Conservation (phyloP, 176 grass and related monocot species). For the Rhynchospora breviuscula region DNA sequence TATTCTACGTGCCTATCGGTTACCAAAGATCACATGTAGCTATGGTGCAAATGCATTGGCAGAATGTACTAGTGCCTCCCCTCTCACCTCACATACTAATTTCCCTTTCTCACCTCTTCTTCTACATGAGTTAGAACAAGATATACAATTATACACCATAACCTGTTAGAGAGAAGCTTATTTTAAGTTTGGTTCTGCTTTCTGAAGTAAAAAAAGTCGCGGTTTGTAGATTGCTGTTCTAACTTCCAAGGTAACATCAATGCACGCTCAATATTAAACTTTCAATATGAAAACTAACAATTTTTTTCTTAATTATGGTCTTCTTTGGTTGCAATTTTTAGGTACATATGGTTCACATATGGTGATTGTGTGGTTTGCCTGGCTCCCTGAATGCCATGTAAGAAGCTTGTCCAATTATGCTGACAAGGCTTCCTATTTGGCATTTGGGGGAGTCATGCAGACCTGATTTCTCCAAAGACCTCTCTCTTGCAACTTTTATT, state of each 20-base stretch:
- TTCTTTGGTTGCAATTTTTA: background rate
- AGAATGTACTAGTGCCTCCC: background rate
- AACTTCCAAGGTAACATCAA: background rate
- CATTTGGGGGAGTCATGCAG: slow-evolving; percentile 73
- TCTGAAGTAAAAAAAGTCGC: background rate
- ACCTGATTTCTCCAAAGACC: background rate
- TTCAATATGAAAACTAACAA: background rate
- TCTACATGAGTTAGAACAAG: background rate
- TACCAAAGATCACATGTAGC: background rate
- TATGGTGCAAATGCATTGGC: background rate
- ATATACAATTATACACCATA: background rate
- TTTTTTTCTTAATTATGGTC: background rate
- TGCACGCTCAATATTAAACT: background rate
- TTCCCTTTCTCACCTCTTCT: background rate
- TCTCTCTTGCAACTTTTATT: background rate
- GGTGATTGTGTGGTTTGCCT: slow-evolving; percentile 30
- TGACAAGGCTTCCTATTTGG: slow-evolving; percentile 51
- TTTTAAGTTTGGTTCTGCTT: background rate
- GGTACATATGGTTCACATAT: background rate
- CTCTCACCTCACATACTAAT: background rate
- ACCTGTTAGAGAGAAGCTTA: background rate
- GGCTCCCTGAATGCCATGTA: slow-evolving; percentile 95
- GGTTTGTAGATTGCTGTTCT: background rate
- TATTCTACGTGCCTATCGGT: background rate
- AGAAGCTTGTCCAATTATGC: slow-evolving; percentile 33